Evolutionary conservation across 257 asterid species (phyloP), one percentile per base, ranked within the genome.

Genomic region (Paraleonurus japonicus): DNA sequence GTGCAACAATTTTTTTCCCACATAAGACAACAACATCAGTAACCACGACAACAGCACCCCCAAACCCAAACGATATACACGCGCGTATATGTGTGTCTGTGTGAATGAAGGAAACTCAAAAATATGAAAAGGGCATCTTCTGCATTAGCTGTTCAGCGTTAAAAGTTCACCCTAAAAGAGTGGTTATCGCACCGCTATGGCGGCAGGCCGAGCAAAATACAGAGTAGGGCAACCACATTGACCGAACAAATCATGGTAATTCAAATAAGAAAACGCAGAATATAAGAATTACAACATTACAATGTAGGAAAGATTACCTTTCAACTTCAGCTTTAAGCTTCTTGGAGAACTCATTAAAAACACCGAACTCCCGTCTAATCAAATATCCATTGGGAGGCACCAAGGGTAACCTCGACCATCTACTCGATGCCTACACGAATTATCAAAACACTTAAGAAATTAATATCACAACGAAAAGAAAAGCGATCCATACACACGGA

Each of bases 321-420:
- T 79, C 80, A 37, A 82, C 79, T 81, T 89, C 94, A 4, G 87
- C 95, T 81, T 85, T 92, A 66, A 92, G 47, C 75, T 88, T 88
- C 72, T 86, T 75, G 41, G 98, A 89, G 78, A 92, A 82, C 60
- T 92, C 95, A 73, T 83, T 86, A 43, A 92, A 75, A 33, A 86
- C 87, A 61, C 98, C 76, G 81, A 87, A 89, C 45, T 89, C 83
- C 41, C 98, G 95, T 64, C 83, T 78, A 55, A 72, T 73, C 60
- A 70, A 61, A 72, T 76, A 61, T 50, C 81, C 84, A 80, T 72
- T 74, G 5, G 82, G 80, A 35, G 70, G 75, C 32, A 79, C 19
- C 61, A 72, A 67, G 51, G 78, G 75, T 22, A 72, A 65, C 73
- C 80, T 75, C 43, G 76, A 20, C 75, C 72, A 72, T 73, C 84